Base-by-base conservation (phyloP, 75 land plant species). In the Larix kaempferi region DNA sequence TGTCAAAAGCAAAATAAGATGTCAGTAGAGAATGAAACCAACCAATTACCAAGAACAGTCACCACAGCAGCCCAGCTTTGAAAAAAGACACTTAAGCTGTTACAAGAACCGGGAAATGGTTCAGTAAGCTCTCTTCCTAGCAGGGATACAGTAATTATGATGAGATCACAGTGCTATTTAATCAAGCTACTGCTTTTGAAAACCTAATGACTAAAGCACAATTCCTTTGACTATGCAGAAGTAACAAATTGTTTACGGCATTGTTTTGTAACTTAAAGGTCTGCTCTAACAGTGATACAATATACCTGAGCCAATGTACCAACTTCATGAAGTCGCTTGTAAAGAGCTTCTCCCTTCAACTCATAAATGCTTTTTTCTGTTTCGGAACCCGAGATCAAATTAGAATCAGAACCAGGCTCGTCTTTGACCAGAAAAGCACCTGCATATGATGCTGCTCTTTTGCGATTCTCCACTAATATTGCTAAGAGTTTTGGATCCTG, bases 361-460 rank as follows among this genome's bases (percentile, higher is more conserved):
- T 93, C 94, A 79, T 83, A 83, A 58, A 82, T 65, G 56, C 62
- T 88, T 75, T 93, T 91, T 62, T 89, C 98, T 59, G 88, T 57
- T 41, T 88, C 95, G 49, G 83, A 81, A 66, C 89, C 86, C 27
- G 91, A 59, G 41, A 71, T 66, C 25, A 78, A 49, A 66, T 71
- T 76, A 58, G 90, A 44, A 62, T 89, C 91, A 75, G 77, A 59
- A 57, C 81, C 87, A 69, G 79, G 78, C 58, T 86, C 92, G 79
- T 95, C 98, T 82, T 95, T 95, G 52, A 95, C 67, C 78, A 95
- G 90, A 78, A 95, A 95, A 64, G 96, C 91, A 77, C 98, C 98
- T 56, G 93, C 94, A 90, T 90, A 95, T 54, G 91, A 88, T 10
- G 84, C 91, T 65, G 89, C 86, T 71, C 94, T 80, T 82, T 89